Evolutionary conservation across 2,329 filamentous ascomycete genomes (phyloP).

Genomic region (Aspergillus terreus): DNA sequence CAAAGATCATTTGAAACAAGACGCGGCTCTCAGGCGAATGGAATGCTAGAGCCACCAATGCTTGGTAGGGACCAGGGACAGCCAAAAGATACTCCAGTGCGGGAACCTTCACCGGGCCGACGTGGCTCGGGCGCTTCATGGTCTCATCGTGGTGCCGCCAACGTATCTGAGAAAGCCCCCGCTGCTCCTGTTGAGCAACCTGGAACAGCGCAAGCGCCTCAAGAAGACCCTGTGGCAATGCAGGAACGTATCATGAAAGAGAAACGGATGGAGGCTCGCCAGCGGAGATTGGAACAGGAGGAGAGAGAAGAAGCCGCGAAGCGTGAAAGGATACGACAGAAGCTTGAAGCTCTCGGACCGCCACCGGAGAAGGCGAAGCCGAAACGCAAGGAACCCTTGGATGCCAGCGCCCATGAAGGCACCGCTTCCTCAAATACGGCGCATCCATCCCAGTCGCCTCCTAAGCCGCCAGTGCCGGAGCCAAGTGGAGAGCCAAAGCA

Average conservation of each 20-base stretch:
- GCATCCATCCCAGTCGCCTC: slow-evolving; percentile 47
- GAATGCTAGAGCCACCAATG: slow-evolving; percentile 30
- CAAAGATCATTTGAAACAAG: slow-evolving; percentile 37
- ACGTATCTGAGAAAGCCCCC: slow-evolving; percentile 13
- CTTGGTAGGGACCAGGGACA: slow-evolving; percentile 23
- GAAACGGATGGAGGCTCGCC: slow-evolving; percentile 54
- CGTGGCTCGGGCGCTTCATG: slow-evolving; percentile 25
- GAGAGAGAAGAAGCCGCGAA: slow-evolving; percentile 55
- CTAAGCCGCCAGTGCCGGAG: slow-evolving; percentile 57
- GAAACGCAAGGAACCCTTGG: slow-evolving; percentile 24
- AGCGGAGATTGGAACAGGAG: slow-evolving; percentile 52
- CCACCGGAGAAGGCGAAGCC: slow-evolving; percentile 35
- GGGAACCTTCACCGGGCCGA: slow-evolving; percentile 25
- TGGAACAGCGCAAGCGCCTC: slow-evolving; percentile 16
- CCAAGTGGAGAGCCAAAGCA: slow-evolving; percentile 56
- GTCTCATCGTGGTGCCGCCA: slow-evolving; percentile 24
- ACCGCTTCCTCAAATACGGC: slow-evolving; percentile 20
- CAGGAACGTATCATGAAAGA: slow-evolving; percentile 61
- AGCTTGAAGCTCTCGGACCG: slow-evolving; percentile 52
- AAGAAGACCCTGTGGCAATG: slow-evolving; percentile 45
- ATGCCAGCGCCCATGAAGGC: slow-evolving; percentile 23
- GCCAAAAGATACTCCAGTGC: slow-evolving; percentile 18
- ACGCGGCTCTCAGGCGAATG: slow-evolving; percentile 37
- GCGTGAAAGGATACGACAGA: slow-evolving; percentile 55
- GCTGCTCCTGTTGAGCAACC: slow-evolving; percentile 17